Conservation (phyloP, 2,329 filamentous ascomycete genomes). For the Mycosphaerelloides madeirae region DNA sequence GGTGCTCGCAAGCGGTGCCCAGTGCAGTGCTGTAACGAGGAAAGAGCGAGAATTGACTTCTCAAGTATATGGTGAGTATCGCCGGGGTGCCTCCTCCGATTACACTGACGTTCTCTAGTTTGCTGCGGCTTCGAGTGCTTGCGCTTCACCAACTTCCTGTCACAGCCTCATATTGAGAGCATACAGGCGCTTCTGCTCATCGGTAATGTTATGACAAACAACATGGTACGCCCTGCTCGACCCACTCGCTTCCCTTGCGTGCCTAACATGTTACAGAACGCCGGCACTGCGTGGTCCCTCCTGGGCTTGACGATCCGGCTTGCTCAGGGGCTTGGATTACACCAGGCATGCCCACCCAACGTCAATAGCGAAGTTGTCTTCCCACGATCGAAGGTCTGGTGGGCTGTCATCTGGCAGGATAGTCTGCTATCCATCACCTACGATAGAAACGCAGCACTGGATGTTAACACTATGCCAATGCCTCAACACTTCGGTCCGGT, state of each 20-base stretch:
- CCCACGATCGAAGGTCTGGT: constrained; percentile 41
- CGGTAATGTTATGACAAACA: constrained; percentile 47
- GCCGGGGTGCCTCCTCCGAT: neutral
- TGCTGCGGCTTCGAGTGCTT: constrained; percentile 63
- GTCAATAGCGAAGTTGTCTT: constrained; percentile 45
- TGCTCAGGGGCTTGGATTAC: constrained; percentile 56
- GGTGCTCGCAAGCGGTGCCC: constrained; percentile 58
- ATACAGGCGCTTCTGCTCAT: constrained; percentile 60
- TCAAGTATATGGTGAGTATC: constrained; percentile 54
- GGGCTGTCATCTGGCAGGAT: constrained; percentile 62
- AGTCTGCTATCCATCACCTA: constrained; percentile 60
- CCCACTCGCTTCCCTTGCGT: constrained; percentile 5
- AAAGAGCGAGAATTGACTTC: constrained; percentile 60
- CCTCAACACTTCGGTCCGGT: constrained; percentile 39
- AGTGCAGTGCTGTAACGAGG: constrained; percentile 54
- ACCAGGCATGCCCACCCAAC: constrained; percentile 54
- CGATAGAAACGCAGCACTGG: constrained; percentile 54
- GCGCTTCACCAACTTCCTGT: constrained; percentile 60
- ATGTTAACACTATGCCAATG: constrained; percentile 42
- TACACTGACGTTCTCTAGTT: constrained; percentile 39
- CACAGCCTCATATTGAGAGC: constrained; percentile 56
- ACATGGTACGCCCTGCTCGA: constrained; percentile 24
- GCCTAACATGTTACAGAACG: constrained; percentile 45
- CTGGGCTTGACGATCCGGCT: constrained; percentile 58
- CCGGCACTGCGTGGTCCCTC: constrained; percentile 59